Evolutionary conservation across 106 monocot species (phyloP), one percentile per base, ranked within the genome.

Genomic region (Triglochin maritima): DNA sequence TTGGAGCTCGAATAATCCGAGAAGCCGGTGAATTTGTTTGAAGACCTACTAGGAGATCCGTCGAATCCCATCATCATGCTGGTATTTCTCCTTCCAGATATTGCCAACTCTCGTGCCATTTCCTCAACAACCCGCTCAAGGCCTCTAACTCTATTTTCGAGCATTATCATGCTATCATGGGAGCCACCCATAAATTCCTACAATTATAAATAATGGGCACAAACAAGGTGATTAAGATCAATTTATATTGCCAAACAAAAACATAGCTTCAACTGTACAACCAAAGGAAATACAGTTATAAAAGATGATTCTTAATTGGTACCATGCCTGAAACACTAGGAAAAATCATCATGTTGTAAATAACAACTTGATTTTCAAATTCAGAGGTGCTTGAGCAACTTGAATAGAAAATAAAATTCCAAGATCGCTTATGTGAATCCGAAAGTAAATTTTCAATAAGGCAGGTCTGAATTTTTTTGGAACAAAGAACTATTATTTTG

Each of bases 151-250:
- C 96, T 75, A 63, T 88, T 85, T 66, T 96, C 96, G 15, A 96
- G 72, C 65, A 90, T 91, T 49, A 91, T 61, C 82, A 96, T 91
- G 73, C 84, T 91, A 44, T 91, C 88, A 75, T 88, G 96, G 45
- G 96, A 90, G 15, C 96, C 96, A 42, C 88, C 90, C 90, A 91
- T 96, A 65, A 96, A 96, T 49, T 91, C 86, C 96, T 90, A 75
- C 72, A 65, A 78, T 71, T 74, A 66, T 6, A 49, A 47, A 64
- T 16, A 49, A 29, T 29, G 29, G 29, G 29, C 29, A 29, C 29
- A 29, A 29, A 29, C 29, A 29, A 29, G 29, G 29, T 1, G 29
- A 29, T 29, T 29, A 29, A 29, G 29, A 29, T 29, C 1, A 29
- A 29, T 29, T 29, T 29, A 29, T 0, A 29, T 29, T 29, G 29